These are phyloP conservation scores for Fusarium phyllophilum DNA, from an alignment of 2,329 filamentous ascomycete species.

Conservation along the genomic window DNA sequence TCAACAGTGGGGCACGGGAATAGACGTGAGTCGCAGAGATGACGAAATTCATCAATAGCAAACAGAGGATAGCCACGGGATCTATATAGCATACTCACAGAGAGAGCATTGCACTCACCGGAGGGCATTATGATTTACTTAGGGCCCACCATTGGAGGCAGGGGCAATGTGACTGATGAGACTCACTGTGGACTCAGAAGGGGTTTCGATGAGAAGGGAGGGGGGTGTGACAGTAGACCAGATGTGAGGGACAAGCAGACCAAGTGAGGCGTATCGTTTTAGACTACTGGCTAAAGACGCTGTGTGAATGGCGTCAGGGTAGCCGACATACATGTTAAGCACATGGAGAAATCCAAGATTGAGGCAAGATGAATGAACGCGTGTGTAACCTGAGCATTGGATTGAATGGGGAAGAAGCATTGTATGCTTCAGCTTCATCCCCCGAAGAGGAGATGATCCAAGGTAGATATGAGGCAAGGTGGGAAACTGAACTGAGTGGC, in stretches of 20 bases:
- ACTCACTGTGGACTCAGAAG: conserved; percentile 31
- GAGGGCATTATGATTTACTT: conserved; percentile 31
- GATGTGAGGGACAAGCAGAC: conserved; percentile 30
- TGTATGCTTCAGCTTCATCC: conserved; percentile 7
- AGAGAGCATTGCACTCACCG: conserved; percentile 33
- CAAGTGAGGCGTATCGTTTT: conserved; percentile 42
- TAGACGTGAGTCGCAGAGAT: conserved; percentile 39
- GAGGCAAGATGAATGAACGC: conserved; percentile 5
- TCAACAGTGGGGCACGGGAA: conserved; percentile 34
- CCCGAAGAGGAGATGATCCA: conserved; percentile 1
- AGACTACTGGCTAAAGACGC: conserved; percentile 35
- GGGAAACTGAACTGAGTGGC: conserved; percentile 35
- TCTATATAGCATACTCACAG: conserved; percentile 41
- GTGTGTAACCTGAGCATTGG: conserved; percentile 19
- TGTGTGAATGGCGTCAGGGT: conserved; percentile 37
- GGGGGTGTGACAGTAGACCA: conserved; percentile 19
- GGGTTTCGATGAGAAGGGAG: conserved; percentile 28
- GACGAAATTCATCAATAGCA: conserved; percentile 38
- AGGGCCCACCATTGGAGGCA: conserved; percentile 37
- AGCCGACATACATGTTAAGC: conserved; percentile 6
- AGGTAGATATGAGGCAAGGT: conserved; percentile 28
- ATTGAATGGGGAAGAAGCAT: conserved; percentile 1
- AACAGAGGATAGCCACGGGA: conserved; percentile 38
- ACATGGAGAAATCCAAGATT: conserved; percentile 7
- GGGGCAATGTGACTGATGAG: conserved; percentile 40